A percentile compares a stretch with the other conserved stretches of the same genome.
phyloP scores from a whole-genome alignment of 768 basidiomycete species.

The Suillus variegatus region DNA sequence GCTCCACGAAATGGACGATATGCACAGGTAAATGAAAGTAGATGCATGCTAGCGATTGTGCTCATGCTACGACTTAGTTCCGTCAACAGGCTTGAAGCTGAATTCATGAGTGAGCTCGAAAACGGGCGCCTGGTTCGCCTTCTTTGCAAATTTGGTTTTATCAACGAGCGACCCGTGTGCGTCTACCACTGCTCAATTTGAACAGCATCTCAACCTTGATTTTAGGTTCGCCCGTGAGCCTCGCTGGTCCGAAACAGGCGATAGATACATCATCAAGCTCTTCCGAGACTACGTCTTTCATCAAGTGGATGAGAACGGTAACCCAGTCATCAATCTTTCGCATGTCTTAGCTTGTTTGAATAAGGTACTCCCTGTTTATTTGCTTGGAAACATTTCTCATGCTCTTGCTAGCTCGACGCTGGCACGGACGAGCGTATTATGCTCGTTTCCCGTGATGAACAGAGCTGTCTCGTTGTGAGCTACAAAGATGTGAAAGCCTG shows the following conservation, averaged over 20 bases:
- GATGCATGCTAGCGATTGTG: not conserved
- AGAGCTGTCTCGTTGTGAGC: constrained; percentile 91
- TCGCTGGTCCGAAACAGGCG: constrained; percentile 98
- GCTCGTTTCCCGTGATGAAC: constrained; percentile 94
- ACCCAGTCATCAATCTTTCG: constrained; percentile 85
- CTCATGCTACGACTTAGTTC: constrained; percentile 49
- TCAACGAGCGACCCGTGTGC: constrained; percentile 98
- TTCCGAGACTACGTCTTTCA: constrained; percentile 99
- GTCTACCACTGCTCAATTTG: constrained; percentile 30
- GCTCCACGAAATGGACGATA: constrained; percentile 80
- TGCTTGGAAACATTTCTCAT: not conserved
- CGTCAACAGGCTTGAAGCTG: constrained; percentile 77
- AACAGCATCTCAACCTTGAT: constrained; percentile 6
- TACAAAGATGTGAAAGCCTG: constrained; percentile 91
- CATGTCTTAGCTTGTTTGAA: constrained; percentile 93
- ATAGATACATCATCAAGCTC: constrained; percentile 96
- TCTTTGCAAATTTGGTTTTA: constrained; percentile 94
- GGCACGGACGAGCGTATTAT: constrained; percentile 94
- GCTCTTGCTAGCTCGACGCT: constrained; percentile 70
- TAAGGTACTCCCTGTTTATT: constrained; percentile 58
- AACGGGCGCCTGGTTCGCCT: constrained; percentile 90
- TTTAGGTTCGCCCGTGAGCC: constrained; percentile 92
- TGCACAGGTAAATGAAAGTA: constrained; percentile 59
- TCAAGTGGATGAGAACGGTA: constrained; percentile 88
- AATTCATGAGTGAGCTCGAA: constrained; percentile 88